Conservation (phyloP, 1,139 yeast species). For the Pichia sp. region DNA sequence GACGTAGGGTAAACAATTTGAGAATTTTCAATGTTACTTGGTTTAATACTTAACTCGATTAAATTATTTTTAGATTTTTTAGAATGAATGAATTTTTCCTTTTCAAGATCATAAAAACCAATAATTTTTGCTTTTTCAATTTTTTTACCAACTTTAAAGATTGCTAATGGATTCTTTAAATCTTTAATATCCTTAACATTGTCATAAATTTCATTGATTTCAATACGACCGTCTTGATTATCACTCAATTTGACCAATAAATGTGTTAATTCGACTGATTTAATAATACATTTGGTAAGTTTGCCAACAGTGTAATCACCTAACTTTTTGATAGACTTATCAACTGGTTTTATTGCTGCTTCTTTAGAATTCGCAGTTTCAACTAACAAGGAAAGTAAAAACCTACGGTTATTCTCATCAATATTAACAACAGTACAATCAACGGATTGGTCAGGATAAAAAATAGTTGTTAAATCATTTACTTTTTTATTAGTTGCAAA, state of each 20-base stretch:
- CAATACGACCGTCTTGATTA: conserved; percentile 74
- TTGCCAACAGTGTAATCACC: conserved; percentile 57
- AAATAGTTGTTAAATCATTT: conserved; percentile 52
- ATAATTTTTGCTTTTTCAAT: conserved; percentile 56
- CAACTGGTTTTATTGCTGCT: conserved; percentile 54
- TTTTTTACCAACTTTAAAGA: conserved; percentile 52
- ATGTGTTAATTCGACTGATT: conserved; percentile 60
- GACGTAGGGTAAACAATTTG: conserved; percentile 30
- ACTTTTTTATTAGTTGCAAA: conserved; percentile 54
- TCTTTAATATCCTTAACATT: conserved; percentile 50
- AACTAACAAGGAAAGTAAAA: conserved; percentile 54
- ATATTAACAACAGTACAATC: conserved; percentile 55
- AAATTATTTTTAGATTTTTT: conserved; percentile 54
- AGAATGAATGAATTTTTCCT: conserved; percentile 64
- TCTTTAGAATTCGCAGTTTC: conserved; percentile 21
- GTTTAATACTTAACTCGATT: conserved; percentile 59
- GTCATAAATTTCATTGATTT: conserved; percentile 65
- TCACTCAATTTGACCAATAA: conserved; percentile 73
- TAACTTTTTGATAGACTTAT: conserved; percentile 39
- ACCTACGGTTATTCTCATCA: conserved; percentile 65
- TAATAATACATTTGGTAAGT: conserved; percentile 53
- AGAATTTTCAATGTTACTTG: conserved; percentile 32
- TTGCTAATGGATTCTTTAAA: conserved; percentile 50
- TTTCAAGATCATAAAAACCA: conserved; percentile 72
- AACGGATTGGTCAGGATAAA: conserved; percentile 57